phyloP scores from a whole-genome alignment of 495 filamentous ascomycete species.

The Annulohypoxylon stygium region DNA sequence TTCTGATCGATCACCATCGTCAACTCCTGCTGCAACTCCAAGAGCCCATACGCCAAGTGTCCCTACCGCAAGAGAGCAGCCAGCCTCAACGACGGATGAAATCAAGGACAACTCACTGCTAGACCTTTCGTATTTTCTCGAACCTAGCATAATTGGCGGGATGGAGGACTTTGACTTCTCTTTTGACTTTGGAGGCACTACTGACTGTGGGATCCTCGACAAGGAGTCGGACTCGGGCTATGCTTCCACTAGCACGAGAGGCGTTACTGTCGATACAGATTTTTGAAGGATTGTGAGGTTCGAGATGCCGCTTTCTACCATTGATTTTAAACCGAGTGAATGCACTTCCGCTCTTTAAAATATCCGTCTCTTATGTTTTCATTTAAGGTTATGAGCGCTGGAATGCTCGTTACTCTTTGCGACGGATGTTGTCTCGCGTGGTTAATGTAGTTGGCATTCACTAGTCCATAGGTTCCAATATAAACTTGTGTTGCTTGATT shows the following conservation, averaged over 20 bases:
- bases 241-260: conserved; percentile 42
- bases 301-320: background rate
- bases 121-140: conserved; percentile 35
- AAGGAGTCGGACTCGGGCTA: conserved; percentile 47
- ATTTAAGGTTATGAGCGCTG: conserved; percentile 2
- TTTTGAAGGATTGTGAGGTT: conserved; percentile 6
- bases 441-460: background rate
- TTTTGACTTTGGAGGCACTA: conserved; percentile 24
- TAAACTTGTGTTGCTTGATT: background rate
- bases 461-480: background rate
- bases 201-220: conserved; percentile 29
- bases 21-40: conserved; percentile 43
- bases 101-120: conserved; percentile 20
- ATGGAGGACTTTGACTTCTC: conserved; percentile 31
- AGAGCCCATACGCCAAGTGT: conserved; percentile 44
- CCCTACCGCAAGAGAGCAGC: conserved; percentile 19
- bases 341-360: conserved; percentile 12
- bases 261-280: conserved; percentile 17
- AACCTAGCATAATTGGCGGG: conserved; percentile 24
- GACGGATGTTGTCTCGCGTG: background rate
- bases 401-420: background rate
- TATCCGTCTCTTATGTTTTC: background rate
- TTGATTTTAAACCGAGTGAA: conserved; percentile 8
- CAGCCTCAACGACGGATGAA: conserved; percentile 19
- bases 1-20: conserved; percentile 37